Percentiles rank a stretch among this genome's conserved stretches.
Conservation (phyloP, 2,329 filamentous ascomycete genomes). For the Pseudocercospora fuligena region DNA sequence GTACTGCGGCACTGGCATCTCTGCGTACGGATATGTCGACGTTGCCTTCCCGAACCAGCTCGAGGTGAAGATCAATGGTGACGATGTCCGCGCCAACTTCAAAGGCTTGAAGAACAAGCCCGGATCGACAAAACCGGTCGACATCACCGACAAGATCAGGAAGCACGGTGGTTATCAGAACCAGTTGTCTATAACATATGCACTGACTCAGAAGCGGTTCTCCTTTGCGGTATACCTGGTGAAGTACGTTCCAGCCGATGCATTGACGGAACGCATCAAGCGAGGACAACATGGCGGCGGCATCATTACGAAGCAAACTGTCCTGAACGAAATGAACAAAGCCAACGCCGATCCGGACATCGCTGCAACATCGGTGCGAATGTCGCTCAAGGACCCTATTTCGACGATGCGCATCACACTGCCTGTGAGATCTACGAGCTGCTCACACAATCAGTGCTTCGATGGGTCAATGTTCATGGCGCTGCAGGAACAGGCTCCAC, state of each 20-base stretch:
- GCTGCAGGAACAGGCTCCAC: slow-evolving; percentile 92
- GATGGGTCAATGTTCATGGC: slow-evolving; percentile 91
- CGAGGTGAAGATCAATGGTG: slow-evolving; percentile 86
- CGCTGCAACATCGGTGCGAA: slow-evolving; percentile 80
- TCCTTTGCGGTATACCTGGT: slow-evolving; percentile 74
- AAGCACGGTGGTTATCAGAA: slow-evolving; percentile 75
- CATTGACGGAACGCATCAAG: slow-evolving; percentile 71
- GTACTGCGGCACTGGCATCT: slow-evolving; percentile 71
- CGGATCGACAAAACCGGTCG: slow-evolving; percentile 89
- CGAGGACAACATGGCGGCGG: slow-evolving; percentile 53
- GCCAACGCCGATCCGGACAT: slow-evolving; percentile 82
- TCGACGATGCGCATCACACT: slow-evolving; percentile 81
- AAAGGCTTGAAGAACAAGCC: slow-evolving; percentile 95
- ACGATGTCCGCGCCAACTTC: slow-evolving; percentile 89
- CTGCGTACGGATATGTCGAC: slow-evolving; percentile 65
- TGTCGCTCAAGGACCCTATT: slow-evolving; percentile 91
- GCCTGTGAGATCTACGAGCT: slow-evolving; percentile 78
- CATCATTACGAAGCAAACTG: slow-evolving; percentile 78
- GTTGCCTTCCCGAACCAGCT: slow-evolving; percentile 90
- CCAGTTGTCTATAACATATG: slow-evolving; percentile 84
- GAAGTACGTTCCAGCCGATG: slow-evolving; percentile 70
- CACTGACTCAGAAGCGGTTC: slow-evolving; percentile 77
- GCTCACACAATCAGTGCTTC: slow-evolving; percentile 92
- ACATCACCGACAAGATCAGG: slow-evolving; percentile 79
- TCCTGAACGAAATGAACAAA: slow-evolving; percentile 79